Evolutionary conservation across 352 stramenopile genomes (phyloP), one percentile per base, ranked within the genome.

Genomic region (Lagenidium giganteum): DNA sequence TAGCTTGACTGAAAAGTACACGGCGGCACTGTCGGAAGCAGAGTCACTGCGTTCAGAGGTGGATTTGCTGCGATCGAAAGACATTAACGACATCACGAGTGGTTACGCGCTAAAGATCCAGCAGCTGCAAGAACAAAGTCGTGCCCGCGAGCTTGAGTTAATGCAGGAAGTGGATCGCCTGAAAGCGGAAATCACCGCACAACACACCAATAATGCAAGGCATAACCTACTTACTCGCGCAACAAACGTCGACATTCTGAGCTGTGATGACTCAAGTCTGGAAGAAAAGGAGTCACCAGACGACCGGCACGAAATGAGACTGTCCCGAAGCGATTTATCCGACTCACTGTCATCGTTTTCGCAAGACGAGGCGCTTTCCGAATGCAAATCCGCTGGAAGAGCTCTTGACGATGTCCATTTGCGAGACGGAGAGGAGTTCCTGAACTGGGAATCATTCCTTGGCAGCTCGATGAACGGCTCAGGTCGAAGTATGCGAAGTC

Each of bases 391-490:
- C n/a, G n/a, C n/a, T n/a, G n/a, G n/a, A n/a, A n/a, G n/a, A n/a
- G n/a, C n/a, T n/a, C n/a, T n/a, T n/a, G n/a, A n/a, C n/a, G n/a
- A n/a, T n/a, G n/a, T n/a, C n/a, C n/a, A n/a, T n/a, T n/a, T n/a
- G n/a, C n/a, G n/a, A n/a, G n/a, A n/a, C n/a, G n/a, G n/a, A n/a
- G n/a, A n/a, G n/a, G n/a, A 51, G 16, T 31, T 53, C 21, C 77
- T 84, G 18, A 70, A 84, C 51, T 84, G 71, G 71, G 68, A 84
- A 28, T 68, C 64, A 14, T 84, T 84, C 58, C 67, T 84, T n/a
- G 62, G 74, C 26, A 83, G 59, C 23, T 44, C 58, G n/a, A 76
- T 65, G 1, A 65, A 75, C 9, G 51, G 61, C 30, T 72, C 62
- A 11, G 41, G n/a, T n/a, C 38, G 3, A 27, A 58, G 2, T 40